Evolutionary conservation across 306 rosid genomes (phyloP), one percentile per base, ranked within the genome.

Genomic region (Comarum palustre): DNA sequence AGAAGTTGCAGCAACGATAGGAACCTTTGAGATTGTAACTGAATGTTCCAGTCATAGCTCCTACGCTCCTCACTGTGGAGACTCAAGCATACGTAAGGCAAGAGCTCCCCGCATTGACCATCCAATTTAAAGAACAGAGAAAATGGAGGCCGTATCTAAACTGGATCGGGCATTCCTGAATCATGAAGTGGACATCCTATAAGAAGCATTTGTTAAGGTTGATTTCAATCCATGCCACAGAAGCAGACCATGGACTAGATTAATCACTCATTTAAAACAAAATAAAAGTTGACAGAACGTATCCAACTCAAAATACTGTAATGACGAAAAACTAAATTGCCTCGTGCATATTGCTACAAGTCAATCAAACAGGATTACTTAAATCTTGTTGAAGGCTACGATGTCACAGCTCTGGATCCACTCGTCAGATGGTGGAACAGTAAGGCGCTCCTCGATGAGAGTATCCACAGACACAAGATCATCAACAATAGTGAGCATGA

Each of bases 361-460:
- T 38, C 50, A 20, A 38, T 4, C 6, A 17, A 64, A 38, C 66
- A 60, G 22, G 41, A 64, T 11, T 14, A 19, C 78, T 86, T 79
- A 92, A 79, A 92, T 92, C 78, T 92, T 92, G 92, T 92, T 92
- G 88, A 92, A 92, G 54, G 97, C 97, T 1, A 86, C 97, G 45
- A 92, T 92, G 87, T 92, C 97, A 51, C 97, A 92, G 85, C 97
- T 92, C 66, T 92, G 97, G 75, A 92, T n/a, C 20, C 78, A 73
- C 81, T 90, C 96, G 3, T 74, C 88, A 80, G 81, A 63, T 4
- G 97, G 97, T 69, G 87, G 92, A 4, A 74, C 94, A 0, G 96
- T 92, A 17, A 92, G 94, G 10, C 1, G 74, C 77, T 92, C 97
- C 78, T 92, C 97, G 8, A 92, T 82, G 24, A 92, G 90, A 62